Evolutionary conservation across 1,139 yeast genomes (phyloP).

Genomic region (Taphrina confusa): DNA sequence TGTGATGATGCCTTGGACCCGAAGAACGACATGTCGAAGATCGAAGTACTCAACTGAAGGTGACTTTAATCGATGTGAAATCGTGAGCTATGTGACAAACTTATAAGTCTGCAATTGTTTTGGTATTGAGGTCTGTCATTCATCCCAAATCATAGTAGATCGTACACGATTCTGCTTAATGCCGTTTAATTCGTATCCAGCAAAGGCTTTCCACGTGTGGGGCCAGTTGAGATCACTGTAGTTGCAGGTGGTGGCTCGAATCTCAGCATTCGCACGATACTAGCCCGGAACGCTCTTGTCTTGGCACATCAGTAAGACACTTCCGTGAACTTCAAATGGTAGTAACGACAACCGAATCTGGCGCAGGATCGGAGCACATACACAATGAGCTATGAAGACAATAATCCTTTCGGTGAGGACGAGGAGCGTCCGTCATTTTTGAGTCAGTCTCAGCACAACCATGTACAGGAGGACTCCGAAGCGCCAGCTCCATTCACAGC

Average conservation of each 20-base stretch:
- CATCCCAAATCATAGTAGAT: too few species aligned
- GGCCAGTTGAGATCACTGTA: not conserved
- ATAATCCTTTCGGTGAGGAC: constrained; percentile 51
- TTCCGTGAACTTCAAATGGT: too few species aligned
- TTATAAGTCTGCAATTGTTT: too few species aligned
- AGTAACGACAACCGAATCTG: too few species aligned
- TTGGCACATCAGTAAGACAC: too few species aligned
- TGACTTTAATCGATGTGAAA: too few species aligned
- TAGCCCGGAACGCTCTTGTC: too few species aligned
- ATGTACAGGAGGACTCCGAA: not conserved
- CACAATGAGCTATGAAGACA: constrained; percentile 46
- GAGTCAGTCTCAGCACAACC: constrained; percentile 25
- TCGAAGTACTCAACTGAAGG: too few species aligned
- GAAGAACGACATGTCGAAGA: constrained; percentile 31
- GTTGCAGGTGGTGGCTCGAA: not conserved
- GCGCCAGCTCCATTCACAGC: constrained; percentile 27
- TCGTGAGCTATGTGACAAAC: too few species aligned
- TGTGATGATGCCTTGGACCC: constrained; percentile 34
- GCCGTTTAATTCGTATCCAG: not conserved
- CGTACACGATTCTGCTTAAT: too few species aligned
- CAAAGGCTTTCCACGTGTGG: not conserved
- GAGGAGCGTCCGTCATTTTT: constrained; percentile 25
- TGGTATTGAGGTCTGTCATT: too few species aligned
- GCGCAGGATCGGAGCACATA: not conserved
- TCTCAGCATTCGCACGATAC: too few species aligned